Evolutionary conservation across 441 rosid species (phyloP), one percentile per base, ranked within the genome.

Genomic region (Melastoma candidum): DNA sequence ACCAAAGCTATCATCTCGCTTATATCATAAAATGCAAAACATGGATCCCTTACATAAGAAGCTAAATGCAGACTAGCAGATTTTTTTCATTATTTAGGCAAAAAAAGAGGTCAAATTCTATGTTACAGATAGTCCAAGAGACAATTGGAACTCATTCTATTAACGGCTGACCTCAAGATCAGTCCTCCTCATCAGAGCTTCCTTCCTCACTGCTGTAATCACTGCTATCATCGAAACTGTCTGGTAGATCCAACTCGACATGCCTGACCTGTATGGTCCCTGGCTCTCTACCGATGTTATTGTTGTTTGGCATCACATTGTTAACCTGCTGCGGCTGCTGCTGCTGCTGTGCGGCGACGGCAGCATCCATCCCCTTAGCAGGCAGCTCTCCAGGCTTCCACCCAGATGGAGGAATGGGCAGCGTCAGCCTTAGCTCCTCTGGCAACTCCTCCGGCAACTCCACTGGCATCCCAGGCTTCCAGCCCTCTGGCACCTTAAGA

Each of bases 401-500:
- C 53, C 95, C 96, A 6, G 92, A 92, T 4, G 96, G 90, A 0
- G 90, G 95, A 54, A 75, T 29, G 36, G 36, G 36, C 36, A 29
- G 36, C 5, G 36, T 3, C 36, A 29, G 36, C 36, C 36, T 29
- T 7, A 29, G 36, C 36, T 29, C 84, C 41, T 36, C 68, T 5
- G 88, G 90, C 67, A 87, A 70, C 71, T 83, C 77, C 22, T 60
- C 76, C 0, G 90, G 87, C 65, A 90, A 63, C 60, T 77, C 36
- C 36, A 29, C 67, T 6, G 88, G 90, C 67, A 87, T 68, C 70
- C 81, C 77, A 22, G 63, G 76, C 0, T 88, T 85, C 68, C 87
- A 65, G 59, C 76, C 84, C 67, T 87, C 88, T 0, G 98, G 94
- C 94, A 83, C 84, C 61, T 94, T 95, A 0, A 90, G 96, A 61